Conservation (phyloP, 2,329 filamentous ascomycete genomes). For the Aspergillus tubingensis region DNA sequence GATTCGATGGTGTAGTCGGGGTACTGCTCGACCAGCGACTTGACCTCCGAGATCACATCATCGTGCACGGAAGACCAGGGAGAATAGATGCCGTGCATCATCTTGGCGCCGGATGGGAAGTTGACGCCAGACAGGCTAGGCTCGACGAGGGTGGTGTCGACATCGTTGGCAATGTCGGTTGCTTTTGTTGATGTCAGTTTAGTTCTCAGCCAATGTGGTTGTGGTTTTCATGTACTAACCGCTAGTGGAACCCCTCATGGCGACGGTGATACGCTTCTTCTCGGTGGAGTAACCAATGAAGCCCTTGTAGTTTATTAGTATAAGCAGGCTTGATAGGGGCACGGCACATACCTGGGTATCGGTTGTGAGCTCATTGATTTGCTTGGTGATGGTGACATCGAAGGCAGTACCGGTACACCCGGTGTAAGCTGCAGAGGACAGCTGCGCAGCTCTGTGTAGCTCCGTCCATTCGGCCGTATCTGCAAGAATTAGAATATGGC, state of each 20-base stretch:
- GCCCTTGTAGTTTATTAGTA: slow-evolving; percentile 19
- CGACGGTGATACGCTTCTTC: slow-evolving; percentile 30
- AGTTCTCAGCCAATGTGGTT: background rate
- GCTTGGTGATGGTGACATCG: slow-evolving; percentile 34
- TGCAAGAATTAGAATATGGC: background rate
- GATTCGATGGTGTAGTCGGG: slow-evolving; percentile 33
- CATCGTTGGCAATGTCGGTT: slow-evolving; percentile 29
- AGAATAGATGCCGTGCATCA: slow-evolving; percentile 31
- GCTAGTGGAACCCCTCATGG: slow-evolving; percentile 35
- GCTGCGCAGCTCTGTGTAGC: slow-evolving; percentile 30
- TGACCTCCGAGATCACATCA: slow-evolving; percentile 31
- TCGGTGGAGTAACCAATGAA: slow-evolving; percentile 31
- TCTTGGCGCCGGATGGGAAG: slow-evolving; percentile 29
- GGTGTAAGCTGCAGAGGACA: slow-evolving; percentile 34
- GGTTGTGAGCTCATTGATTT: slow-evolving; percentile 24
- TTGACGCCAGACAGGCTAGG: slow-evolving; percentile 31
- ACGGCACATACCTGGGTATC: slow-evolving; percentile 25
- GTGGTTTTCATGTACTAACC: slow-evolving; percentile 12
- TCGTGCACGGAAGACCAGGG: slow-evolving; percentile 35
- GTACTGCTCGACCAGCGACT: slow-evolving; percentile 26
- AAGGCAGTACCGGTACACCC: slow-evolving; percentile 30
- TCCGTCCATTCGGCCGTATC: slow-evolving; percentile 22
- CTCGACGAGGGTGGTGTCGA: slow-evolving; percentile 26
- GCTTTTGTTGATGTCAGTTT: slow-evolving; percentile 4
- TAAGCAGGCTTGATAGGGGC: too few species aligned